Evolutionary conservation across 83 land plant genomes (phyloP).

Genomic region (Larix sibirica): DNA sequence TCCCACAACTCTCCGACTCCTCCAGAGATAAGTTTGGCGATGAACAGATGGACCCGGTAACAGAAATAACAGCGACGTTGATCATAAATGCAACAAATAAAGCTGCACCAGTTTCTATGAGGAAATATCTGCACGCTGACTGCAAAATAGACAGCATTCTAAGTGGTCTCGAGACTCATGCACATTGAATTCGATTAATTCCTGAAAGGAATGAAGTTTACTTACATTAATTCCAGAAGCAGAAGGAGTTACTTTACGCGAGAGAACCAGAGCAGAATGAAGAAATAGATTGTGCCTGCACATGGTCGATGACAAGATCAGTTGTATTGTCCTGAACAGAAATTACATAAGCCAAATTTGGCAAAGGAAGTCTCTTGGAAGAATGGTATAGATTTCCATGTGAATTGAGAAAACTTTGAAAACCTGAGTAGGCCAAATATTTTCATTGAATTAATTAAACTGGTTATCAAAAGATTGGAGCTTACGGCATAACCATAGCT

Average conservation of each 20-base stretch:
- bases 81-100: conserved; percentile 67
- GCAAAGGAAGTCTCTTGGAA: too few species aligned
- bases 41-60: conserved; percentile 62
- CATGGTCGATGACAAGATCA: background rate
- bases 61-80: conserved; percentile 68
- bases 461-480: background rate
- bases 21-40: conserved; percentile 27
- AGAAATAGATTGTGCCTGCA: conserved; percentile 85
- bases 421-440: background rate
- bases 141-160: conserved; percentile 18
- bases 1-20: conserved; percentile 28
- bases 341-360: too few species aligned
- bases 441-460: background rate
- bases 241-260: conserved; percentile 66
- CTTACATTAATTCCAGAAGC: conserved; percentile 70
- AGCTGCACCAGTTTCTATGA: conserved; percentile 72
- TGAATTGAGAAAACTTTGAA: too few species aligned
- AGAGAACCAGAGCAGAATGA: conserved; percentile 86
- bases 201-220: background rate
- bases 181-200: background rate
- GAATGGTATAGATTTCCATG: too few species aligned
- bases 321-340: too few species aligned
- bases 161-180: too few species aligned
- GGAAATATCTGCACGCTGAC: conserved; percentile 65
- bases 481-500: conserved; percentile 37